Percentiles rank a stretch among this genome's conserved stretches.
Evolutionary conservation across 2,329 filamentous ascomycete species (phyloP).

Genomic region (Pseudocercospora fuligena): DNA sequence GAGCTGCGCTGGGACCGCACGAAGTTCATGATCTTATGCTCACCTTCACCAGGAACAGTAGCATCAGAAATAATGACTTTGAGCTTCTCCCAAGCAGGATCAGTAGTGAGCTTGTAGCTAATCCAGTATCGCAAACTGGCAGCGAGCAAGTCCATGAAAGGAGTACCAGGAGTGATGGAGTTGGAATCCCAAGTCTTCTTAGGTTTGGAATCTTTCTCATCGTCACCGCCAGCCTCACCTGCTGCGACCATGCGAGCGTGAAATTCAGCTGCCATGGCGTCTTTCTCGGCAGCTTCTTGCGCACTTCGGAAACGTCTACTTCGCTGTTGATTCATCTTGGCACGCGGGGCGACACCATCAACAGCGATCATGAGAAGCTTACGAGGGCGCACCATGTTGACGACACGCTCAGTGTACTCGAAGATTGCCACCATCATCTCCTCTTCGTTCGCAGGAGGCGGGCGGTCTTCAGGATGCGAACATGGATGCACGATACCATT

Average conservation of each 20-base stretch:
- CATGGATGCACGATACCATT: constrained; percentile 99
- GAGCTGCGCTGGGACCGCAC: constrained; percentile 90
- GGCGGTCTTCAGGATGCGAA: constrained; percentile 92
- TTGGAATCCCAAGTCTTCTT: constrained; percentile 94
- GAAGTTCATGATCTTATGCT: constrained; percentile 99
- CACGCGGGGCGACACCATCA: constrained; percentile 94
- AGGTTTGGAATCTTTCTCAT: constrained; percentile 53
- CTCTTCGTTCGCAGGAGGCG: constrained; percentile 89
- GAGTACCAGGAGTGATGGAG: constrained; percentile 91
- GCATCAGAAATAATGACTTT: constrained; percentile 99
- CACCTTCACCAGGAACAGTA: constrained; percentile 94
- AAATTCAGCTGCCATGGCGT: constrained; percentile 86
- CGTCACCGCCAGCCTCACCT: constrained; percentile 45
- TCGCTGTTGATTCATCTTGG: constrained; percentile 99
- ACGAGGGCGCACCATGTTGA: constrained; percentile 96
- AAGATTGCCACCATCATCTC: constrained; percentile 99
- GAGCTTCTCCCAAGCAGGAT: constrained; percentile 91
- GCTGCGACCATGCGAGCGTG: constrained; percentile 79
- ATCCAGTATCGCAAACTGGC: constrained; percentile 93
- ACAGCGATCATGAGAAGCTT: constrained; percentile 98
- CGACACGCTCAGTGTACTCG: constrained; percentile 96
- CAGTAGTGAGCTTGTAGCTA: constrained; percentile 95
- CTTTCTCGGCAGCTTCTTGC: constrained; percentile 92
- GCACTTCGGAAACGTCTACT: constrained; percentile 93
- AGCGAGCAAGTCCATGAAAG: constrained; percentile 97